Percentiles rank a stretch among this genome's conserved stretches.
Conservation (phyloP, 2,329 filamentous ascomycete genomes). For the Colletotrichum sp. region DNA sequence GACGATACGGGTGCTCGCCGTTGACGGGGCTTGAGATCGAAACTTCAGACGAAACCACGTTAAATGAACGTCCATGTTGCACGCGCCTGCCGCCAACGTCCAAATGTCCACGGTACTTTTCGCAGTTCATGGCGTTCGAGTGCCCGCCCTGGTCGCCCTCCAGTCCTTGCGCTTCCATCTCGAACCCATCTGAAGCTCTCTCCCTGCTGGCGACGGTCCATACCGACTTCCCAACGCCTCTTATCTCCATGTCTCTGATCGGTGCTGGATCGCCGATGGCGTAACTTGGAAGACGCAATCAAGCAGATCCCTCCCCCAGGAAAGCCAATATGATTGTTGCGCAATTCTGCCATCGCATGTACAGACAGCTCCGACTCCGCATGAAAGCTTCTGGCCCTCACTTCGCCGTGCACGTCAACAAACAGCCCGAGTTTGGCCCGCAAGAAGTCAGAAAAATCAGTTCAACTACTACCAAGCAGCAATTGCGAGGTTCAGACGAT, state of each 20-base stretch:
- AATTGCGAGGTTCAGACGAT: not conserved
- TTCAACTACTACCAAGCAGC: not conserved
- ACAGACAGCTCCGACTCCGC: not conserved
- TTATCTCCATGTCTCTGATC: not conserved
- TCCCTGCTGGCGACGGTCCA: not conserved
- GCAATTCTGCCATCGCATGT: not conserved
- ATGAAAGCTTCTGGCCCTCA: not conserved
- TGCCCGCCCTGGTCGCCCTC: not conserved
- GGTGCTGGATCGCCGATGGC: slow-evolving; percentile 1
- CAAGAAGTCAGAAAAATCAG: not conserved
- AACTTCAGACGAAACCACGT: slow-evolving; percentile 14
- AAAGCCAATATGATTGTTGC: not conserved
- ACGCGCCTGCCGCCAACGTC: not conserved
- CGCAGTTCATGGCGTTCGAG: not conserved
- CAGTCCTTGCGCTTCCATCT: not conserved
- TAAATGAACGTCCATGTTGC: not conserved
- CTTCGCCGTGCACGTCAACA: not conserved
- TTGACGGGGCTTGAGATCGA: not conserved
- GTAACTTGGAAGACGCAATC: not conserved
- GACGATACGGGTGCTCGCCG: not conserved
- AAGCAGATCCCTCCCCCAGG: not conserved
- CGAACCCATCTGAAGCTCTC: not conserved
- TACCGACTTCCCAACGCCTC: not conserved
- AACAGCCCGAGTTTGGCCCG: not conserved
- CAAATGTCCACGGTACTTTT: slow-evolving; percentile 9